phyloP scores from a whole-genome alignment of 139 green algal species.

The Chlorella sp. region DNA sequence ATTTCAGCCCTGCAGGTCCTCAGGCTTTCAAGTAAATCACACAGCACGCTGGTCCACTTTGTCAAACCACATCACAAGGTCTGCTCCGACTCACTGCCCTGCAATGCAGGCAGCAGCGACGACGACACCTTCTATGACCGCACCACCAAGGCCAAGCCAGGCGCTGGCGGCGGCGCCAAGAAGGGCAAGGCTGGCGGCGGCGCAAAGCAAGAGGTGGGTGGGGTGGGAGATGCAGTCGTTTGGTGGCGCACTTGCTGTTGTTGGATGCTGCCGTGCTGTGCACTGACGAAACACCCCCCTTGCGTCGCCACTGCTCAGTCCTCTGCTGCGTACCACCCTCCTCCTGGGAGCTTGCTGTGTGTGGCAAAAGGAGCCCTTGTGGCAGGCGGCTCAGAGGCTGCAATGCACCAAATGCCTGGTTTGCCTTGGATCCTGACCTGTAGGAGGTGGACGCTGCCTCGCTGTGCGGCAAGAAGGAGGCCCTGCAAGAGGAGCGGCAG shows the following conservation, averaged over 20 bases:
- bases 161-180: constrained; percentile 10
- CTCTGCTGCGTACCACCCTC: too few species aligned
- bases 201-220: constrained; percentile 11
- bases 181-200: constrained; percentile 19
- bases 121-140: constrained; percentile 88
- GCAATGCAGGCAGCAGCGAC: constrained; percentile 56
- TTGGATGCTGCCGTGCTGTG: too few species aligned
- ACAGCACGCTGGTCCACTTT: too few species aligned
- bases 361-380: constrained; percentile 66
- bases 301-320: too few species aligned
- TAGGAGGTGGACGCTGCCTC: constrained; percentile 62
- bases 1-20: too few species aligned
- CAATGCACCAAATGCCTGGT: background rate
- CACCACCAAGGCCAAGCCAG: constrained; percentile 37
- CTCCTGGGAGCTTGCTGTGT: too few species aligned
- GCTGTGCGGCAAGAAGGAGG: constrained; percentile 68
- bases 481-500: constrained; percentile 52
- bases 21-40: too few species aligned
- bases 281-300: too few species aligned
- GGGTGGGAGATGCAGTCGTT: too few species aligned
- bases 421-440: background rate
- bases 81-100: too few species aligned
- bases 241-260: too few species aligned
- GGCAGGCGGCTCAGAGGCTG: constrained; percentile 47
- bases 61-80: too few species aligned